Evolutionary conservation across 2,329 filamentous ascomycete genomes (phyloP).

Genomic region (Byssoonygena ceratinophila): DNA sequence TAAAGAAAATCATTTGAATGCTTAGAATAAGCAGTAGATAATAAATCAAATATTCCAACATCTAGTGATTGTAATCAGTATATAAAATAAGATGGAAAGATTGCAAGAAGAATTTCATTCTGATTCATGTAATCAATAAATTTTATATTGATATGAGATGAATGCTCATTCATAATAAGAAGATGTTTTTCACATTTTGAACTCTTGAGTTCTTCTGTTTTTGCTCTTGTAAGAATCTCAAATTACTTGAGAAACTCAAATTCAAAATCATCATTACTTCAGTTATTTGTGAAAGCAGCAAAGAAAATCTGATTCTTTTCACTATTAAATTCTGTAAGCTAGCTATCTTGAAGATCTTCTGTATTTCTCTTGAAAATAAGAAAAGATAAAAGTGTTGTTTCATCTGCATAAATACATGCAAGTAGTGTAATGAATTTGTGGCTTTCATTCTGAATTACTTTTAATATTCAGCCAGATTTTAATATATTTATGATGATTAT

Average conservation of each 20-base stretch:
- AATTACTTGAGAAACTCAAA: background rate
- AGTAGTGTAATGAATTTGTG: slow-evolving; percentile 9
- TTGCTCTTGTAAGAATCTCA: background rate
- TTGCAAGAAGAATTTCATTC: slow-evolving; percentile 9
- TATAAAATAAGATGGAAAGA: slow-evolving; percentile 9
- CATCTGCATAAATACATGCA: slow-evolving; percentile 4
- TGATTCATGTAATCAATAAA: slow-evolving; percentile 7
- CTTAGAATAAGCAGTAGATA: slow-evolving; percentile 2
- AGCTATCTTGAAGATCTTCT: slow-evolving; percentile 1
- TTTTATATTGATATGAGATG: slow-evolving; percentile 9
- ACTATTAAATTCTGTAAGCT: background rate
- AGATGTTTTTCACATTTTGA: background rate
- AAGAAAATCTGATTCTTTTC: slow-evolving; percentile 2
- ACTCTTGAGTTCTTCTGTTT: background rate
- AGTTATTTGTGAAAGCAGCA: slow-evolving; percentile 4
- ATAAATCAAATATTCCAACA: slow-evolving; percentile 7
- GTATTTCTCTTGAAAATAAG: slow-evolving; percentile 6
- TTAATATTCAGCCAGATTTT: background rate
- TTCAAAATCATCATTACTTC: slow-evolving; percentile 2
- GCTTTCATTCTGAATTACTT: background rate
- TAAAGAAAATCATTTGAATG: background rate
- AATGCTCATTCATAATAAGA: slow-evolving; percentile 8
- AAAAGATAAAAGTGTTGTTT: background rate
- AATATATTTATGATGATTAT: slow-evolving; percentile 4
- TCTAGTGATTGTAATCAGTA: slow-evolving; percentile 8